Base-by-base conservation (phyloP, 768 basidiomycete genomes). In the Tylopilus sp. region DNA sequence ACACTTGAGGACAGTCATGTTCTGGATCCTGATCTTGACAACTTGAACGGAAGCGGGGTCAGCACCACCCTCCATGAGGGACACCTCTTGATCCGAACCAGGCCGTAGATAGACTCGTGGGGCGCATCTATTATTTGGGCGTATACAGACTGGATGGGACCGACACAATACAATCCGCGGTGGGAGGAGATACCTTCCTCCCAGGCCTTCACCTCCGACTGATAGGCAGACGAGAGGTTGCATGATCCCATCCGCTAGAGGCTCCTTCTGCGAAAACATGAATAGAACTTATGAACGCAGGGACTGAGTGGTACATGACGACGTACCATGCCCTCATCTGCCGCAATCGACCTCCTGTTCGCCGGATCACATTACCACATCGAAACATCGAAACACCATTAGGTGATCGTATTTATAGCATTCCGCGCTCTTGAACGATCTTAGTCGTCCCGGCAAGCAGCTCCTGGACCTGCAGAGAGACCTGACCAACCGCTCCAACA, bases 161-260 rank as follows among this genome's bases (percentile, higher is more conserved):
- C n/a, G n/a, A n/a, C n/a, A n/a, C n/a, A n/a, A n/a, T n/a, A n/a
- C n/a, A n/a, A n/a, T n/a, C n/a, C n/a, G n/a, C n/a, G n/a, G n/a
- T n/a, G n/a, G n/a, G n/a, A n/a, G n/a, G n/a, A n/a, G n/a, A n/a
- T n/a, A n/a, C n/a, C 96, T 69, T 98, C 95, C 67, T 98, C 93
- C 97, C 97, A 99, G 7, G 97, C 89, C 71, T 97, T 88, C 44
- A 99, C 88, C 63, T 98, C 94, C 1, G 89, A 92, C 65, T 96
- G 89, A 44, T 93, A 89, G 0, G 92, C 88, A 2, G 92, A 95
- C 0, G 93, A 92, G 61, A 92, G 75, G 2, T 2, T 78, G 74
- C 83, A 97, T 86, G 51, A 96, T 76, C 0, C 80, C 83, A 21
- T 85, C 78, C 5, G 82, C 74, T 11, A 94, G 71, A 0, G 73